Evolutionary conservation across 139 green algal genomes (phyloP).

Genomic region (Micractinium sp.): DNA sequence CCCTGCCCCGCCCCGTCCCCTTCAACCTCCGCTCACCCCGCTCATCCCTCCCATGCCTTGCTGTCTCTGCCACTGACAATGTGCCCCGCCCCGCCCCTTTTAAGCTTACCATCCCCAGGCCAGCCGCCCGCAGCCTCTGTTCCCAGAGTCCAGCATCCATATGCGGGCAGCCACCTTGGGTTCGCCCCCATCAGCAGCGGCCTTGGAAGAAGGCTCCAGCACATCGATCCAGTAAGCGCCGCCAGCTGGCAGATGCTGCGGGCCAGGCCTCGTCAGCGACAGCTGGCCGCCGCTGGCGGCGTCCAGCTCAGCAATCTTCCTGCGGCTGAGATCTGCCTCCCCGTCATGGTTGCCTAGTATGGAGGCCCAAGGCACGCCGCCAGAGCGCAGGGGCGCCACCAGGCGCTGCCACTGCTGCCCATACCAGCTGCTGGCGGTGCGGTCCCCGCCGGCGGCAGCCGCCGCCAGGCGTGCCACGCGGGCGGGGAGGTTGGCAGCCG

Average conservation of each 20-base stretch:
- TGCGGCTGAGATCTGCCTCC: constrained; percentile 32
- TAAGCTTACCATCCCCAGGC: constrained; percentile 32
- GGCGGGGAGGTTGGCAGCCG: not conserved
- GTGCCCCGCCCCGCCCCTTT: too few species aligned
- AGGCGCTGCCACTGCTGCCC: constrained; percentile 31
- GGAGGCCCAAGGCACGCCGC: constrained; percentile 10
- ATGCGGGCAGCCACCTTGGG: constrained; percentile 29
- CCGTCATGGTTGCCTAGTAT: constrained; percentile 48
- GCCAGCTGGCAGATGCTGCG: not conserved
- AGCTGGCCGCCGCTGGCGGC: not conserved
- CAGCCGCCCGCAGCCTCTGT: constrained; percentile 19
- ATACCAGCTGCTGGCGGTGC: constrained; percentile 24
- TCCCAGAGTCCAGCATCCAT: constrained; percentile 42
- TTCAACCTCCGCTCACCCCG: too few species aligned
- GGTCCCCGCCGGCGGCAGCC: not conserved
- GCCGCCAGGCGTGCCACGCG: not conserved
- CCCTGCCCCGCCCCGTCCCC: too few species aligned
- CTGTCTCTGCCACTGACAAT: too few species aligned
- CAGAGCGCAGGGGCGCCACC: not conserved
- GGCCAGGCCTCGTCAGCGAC: not conserved
- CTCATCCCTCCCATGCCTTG: not conserved
- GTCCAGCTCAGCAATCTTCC: not conserved
- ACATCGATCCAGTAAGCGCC: constrained; percentile 45
- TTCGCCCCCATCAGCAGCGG: too few species aligned
- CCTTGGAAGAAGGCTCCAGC: not conserved